phyloP scores from a whole-genome alignment of 2,329 filamentous ascomycete genomes.

The Aspergillus sp. region DNA sequence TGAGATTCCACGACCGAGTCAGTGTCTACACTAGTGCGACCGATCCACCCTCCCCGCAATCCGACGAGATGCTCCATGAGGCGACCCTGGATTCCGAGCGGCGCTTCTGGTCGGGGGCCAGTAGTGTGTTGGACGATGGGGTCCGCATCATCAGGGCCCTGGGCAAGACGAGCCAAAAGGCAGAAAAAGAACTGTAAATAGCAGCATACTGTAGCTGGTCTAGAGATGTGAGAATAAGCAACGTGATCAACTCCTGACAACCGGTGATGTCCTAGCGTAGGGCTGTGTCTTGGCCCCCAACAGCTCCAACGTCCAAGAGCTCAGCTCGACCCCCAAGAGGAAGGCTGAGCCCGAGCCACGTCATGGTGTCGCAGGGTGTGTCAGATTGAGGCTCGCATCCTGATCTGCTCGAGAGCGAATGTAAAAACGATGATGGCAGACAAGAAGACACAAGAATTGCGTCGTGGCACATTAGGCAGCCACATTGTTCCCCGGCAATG shows the following conservation, averaged over 20 bases:
- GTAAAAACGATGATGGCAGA: background rate
- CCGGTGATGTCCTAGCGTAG: background rate
- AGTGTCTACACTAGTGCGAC: conserved; percentile 34
- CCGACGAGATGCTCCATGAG: conserved; percentile 33
- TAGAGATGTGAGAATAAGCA: background rate
- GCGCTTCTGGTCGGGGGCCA: conserved; percentile 58
- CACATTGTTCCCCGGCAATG: background rate
- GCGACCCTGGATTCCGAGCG: conserved; percentile 47
- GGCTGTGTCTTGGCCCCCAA: background rate
- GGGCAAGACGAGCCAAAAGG: background rate
- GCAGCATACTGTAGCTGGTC: background rate
- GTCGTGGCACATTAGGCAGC: background rate
- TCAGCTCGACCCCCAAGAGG: background rate
- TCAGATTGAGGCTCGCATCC: background rate
- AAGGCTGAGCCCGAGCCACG: background rate
- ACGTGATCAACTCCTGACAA: too few species aligned
- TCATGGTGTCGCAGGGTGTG: background rate
- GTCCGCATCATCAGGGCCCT: conserved; percentile 55
- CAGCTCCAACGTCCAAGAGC: background rate
- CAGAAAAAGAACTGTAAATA: conserved; percentile 3
- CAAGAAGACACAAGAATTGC: background rate
- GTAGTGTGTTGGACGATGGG: conserved; percentile 59
- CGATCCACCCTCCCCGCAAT: conserved; percentile 25
- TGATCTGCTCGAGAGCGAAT: background rate
- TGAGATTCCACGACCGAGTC: conserved; percentile 41